Percentiles rank a stretch among this genome's conserved stretches.
Conservation (phyloP, 106 monocot species). For the Dendrobium huoshanense region DNA sequence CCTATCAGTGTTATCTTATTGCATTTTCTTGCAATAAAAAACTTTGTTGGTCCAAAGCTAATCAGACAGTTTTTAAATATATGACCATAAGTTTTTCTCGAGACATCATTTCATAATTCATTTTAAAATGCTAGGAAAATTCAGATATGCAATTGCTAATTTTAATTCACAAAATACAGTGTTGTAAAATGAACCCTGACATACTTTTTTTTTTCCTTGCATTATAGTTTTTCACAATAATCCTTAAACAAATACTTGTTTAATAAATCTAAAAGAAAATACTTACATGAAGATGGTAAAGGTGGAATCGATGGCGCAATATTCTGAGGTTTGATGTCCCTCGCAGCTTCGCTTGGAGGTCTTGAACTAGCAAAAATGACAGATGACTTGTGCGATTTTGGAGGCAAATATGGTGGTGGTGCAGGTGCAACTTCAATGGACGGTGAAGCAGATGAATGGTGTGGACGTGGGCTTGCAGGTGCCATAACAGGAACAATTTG, state of each 20-base stretch:
- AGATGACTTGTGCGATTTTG: conserved; percentile 29
- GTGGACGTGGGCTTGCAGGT: background rate
- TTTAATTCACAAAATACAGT: background rate
- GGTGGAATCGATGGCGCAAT: conserved; percentile 23
- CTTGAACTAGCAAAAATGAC: conserved; percentile 52
- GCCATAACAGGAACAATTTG: conserved; percentile 22
- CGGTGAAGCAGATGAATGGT: conserved; percentile 11
- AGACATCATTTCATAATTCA: background rate
- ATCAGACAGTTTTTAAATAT: background rate
- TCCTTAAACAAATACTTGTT: background rate
- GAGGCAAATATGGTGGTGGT: conserved; percentile 12
- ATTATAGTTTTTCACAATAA: background rate
- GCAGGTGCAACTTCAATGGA: conserved; percentile 22
- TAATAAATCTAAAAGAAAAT: background rate
- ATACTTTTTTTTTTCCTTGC: background rate
- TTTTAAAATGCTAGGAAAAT: background rate
- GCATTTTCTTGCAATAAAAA: no score
- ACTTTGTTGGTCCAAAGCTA: no score
- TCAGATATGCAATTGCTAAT: background rate
- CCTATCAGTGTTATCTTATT: no score
- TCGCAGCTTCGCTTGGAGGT: conserved; percentile 51
- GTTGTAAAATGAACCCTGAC: background rate
- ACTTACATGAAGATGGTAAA: conserved; percentile 67
- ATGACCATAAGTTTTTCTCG: background rate
- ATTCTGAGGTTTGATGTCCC: conserved; percentile 19